Percentiles rank a stretch among this genome's conserved stretches.
Conservation (phyloP, 31 red algal species). For the Odonthalia washingtoniensis region DNA sequence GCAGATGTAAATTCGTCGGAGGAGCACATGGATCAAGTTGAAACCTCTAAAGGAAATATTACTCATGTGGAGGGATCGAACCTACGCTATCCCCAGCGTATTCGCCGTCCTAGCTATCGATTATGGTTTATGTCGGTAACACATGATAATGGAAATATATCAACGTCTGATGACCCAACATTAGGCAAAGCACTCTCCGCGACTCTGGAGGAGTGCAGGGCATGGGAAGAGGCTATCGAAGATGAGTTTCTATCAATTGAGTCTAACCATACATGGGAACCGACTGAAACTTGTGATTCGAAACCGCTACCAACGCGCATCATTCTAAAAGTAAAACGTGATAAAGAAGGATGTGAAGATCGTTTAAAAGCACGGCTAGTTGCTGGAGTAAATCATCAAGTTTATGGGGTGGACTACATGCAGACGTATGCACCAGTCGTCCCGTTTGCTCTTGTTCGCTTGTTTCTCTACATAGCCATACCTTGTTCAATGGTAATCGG, state of each 20-base stretch:
- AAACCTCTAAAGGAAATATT: background rate
- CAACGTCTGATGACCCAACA: background rate
- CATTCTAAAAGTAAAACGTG: constrained; percentile 15
- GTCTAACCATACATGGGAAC: constrained; percentile 3
- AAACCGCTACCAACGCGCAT: constrained; percentile 19
- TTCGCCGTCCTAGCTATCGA: too few species aligned
- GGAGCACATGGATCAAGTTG: background rate
- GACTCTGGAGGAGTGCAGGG: background rate
- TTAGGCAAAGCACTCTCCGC: constrained; percentile 1
- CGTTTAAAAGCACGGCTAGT: background rate
- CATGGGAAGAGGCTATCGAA: constrained; percentile 24
- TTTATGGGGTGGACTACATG: constrained; percentile 16
- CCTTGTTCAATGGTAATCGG: background rate
- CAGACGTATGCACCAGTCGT: constrained; percentile 43
- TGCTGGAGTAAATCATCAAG: constrained; percentile 25
- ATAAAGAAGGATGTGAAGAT: constrained; percentile 14
- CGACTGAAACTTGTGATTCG: background rate
- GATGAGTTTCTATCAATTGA: constrained; percentile 15
- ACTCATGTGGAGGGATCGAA: background rate
- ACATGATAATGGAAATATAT: background rate
- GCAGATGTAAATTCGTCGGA: background rate
- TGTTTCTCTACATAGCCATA: constrained; percentile 11
- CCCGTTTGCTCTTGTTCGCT: constrained; percentile 7
- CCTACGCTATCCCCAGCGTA: too few species aligned
- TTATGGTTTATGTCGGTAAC: background rate